Percentiles rank a stretch among this genome's conserved stretches.
These are phyloP conservation scores for Clonostachys rhizophaga DNA, from an alignment of 2,329 filamentous ascomycete genomes.

Conservation along the genomic window DNA sequence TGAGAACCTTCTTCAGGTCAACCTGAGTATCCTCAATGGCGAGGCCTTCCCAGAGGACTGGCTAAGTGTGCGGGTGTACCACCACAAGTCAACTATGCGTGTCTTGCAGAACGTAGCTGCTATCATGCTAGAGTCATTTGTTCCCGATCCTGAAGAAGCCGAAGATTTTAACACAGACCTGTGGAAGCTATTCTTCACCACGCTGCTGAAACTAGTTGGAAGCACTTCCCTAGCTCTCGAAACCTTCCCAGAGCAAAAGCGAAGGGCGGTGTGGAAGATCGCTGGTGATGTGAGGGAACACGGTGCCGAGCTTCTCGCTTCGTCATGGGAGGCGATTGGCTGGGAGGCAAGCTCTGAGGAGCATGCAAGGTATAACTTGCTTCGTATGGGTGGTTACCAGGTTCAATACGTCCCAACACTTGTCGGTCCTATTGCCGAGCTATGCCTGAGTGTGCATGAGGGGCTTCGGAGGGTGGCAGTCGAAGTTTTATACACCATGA, in stretches of 20 bases:
- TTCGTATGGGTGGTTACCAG: conserved; percentile 91
- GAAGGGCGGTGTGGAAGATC: conserved; percentile 97
- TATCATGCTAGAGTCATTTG: conserved; percentile 75
- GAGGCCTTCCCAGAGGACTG: conserved; percentile 86
- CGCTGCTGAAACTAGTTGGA: conserved; percentile 81
- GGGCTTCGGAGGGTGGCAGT: conserved; percentile 86
- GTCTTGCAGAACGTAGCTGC: conserved; percentile 77
- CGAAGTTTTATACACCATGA: conserved; percentile 94
- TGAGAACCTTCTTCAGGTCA: conserved; percentile 74
- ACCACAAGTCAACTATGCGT: conserved; percentile 85
- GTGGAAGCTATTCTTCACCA: conserved; percentile 91
- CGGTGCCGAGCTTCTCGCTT: conserved; percentile 78
- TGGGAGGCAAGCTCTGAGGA: conserved; percentile 90
- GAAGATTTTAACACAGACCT: conserved; percentile 89
- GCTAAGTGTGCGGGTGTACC: conserved; percentile 90
- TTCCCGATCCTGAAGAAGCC: conserved; percentile 86
- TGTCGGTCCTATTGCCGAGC: conserved; percentile 85
- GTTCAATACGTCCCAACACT: conserved; percentile 95
- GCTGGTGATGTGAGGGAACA: conserved; percentile 92
- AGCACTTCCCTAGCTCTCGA: conserved; percentile 87
- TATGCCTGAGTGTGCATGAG: conserved; percentile 93
- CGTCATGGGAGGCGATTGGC: conserved; percentile 91
- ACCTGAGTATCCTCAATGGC: conserved; percentile 83
- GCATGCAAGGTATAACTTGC: conserved; percentile 68
- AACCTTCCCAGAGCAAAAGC: conserved; percentile 95